Evolutionary conservation across 1,284 basidiomycete species (phyloP), one percentile per base, ranked within the genome.

Genomic region (Apiotrichum mycotoxinovorans): DNA sequence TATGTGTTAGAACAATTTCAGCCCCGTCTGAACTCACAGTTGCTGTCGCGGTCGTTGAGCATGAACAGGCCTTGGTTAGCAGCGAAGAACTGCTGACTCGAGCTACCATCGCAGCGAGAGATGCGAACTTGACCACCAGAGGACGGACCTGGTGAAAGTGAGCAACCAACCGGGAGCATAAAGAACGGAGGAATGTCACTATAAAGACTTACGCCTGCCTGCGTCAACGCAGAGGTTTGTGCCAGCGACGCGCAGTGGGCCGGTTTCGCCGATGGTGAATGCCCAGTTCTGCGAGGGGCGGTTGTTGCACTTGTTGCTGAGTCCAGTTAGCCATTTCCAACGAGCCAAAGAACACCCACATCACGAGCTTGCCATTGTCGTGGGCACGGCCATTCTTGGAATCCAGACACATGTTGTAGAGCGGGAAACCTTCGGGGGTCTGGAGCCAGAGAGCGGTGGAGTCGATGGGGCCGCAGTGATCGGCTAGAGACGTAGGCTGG

Each of bases 381-480:
- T 27, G n/a, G 38, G 18, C 26, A 14, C 30, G 26, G 30, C 41
- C 30, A 15, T 12, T 27, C 22, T 38, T 20, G 18, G 30, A 27
- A 27, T 51, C 50, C 26, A 51, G 26, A 43, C 50, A 51, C 50
- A 42, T 43, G 40, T 33, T 34, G 50, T 51, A 51, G 27, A 43
- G 50, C 22, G 50, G 50, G 15, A n/a, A 12, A 20, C 50, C 50
- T 8, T 25, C 12, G n/a, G 50, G 50, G 9, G 30, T 34, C 27
- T 23, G 34, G n/a, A 51, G 10, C 50, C 50, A 51, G 22, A 43
- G 40, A 3, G 50, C 27, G 20, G 50, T 51, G 12, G 50, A 42
- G 11, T 51, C 41, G 17, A 51, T 17, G 40, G 25, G 27, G 27
- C 50, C 50, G 22, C 12, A 51, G 50, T 51, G 50, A 9, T 22